Evolutionary conservation across 2,329 filamentous ascomycete species (phyloP).

Genomic region (Lecanosticta acicola): DNA sequence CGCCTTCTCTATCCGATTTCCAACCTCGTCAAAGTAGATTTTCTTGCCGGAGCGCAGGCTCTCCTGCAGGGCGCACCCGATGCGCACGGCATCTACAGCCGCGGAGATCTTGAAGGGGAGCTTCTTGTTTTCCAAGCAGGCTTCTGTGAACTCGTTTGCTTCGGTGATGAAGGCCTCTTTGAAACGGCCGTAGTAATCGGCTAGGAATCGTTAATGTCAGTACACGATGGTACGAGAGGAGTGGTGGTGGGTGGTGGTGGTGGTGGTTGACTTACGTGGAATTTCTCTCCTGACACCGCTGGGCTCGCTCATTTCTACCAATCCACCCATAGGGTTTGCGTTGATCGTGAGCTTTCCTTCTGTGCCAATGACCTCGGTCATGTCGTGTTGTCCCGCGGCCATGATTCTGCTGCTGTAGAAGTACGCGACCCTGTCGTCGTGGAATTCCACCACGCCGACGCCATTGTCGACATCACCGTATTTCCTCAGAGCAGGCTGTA

Average conservation of each 20-base stretch:
- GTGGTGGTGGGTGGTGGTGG: background rate
- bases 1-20: constrained; percentile 18
- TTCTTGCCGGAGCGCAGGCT: constrained; percentile 41
- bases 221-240: background rate
- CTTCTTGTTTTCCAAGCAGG: constrained; percentile 51
- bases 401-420: constrained; percentile 62
- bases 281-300: constrained; percentile 54
- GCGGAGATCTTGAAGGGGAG: constrained; percentile 53
- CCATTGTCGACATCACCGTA: constrained; percentile 59
- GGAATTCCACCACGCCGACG: constrained; percentile 61
- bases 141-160: constrained; percentile 57
- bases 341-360: constrained; percentile 60
- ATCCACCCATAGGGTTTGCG: constrained; percentile 49
- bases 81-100: constrained; percentile 55
- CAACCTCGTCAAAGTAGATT: constrained; percentile 52
- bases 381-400: constrained; percentile 62
- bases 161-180: constrained; percentile 59
- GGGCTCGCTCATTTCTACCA: constrained; percentile 52
- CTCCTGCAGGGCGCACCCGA: constrained; percentile 50
- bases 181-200: constrained; percentile 56
- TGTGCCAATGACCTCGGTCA: constrained; percentile 62
- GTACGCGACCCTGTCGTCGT: constrained; percentile 57
- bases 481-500: constrained; percentile 53
- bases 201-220: background rate
- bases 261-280: constrained; percentile 45